Evolutionary conservation across 2,329 filamentous ascomycete species (phyloP).

Genomic region (Exserohilum rostratum): DNA sequence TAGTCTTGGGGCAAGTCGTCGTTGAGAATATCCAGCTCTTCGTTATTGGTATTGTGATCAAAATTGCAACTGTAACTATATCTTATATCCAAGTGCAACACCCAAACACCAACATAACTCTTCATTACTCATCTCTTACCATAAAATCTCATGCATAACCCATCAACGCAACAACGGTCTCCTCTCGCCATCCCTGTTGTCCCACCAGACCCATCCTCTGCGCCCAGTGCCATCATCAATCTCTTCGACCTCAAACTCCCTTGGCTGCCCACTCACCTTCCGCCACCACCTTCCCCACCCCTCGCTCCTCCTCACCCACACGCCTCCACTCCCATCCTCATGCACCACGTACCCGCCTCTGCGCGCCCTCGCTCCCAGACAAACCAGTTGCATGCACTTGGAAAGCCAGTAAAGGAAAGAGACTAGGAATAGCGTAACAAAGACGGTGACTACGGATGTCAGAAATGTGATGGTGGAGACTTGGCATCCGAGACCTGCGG

Average conservation of each 20-base stretch:
- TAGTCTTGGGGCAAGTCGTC: no score
- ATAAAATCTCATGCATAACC: neutral
- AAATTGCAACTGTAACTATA: no score
- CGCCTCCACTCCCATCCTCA: conserved; percentile 34
- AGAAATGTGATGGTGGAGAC: conserved; percentile 56
- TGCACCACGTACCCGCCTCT: conserved; percentile 38
- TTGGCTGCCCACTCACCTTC: conserved; percentile 25
- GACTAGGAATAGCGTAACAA: conserved; percentile 50
- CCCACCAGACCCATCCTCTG: conserved; percentile 32
- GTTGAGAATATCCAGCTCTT: no score
- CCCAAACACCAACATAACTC: no score
- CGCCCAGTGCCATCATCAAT: conserved; percentile 36
- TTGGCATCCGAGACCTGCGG: conserved; percentile 52
- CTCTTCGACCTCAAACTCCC: conserved; percentile 33
- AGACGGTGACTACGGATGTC: conserved; percentile 51
- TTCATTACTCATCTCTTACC: no score
- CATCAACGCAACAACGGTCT: conserved; percentile 26
- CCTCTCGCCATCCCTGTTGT: conserved; percentile 22
- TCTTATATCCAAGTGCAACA: no score
- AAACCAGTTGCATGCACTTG: conserved; percentile 21
- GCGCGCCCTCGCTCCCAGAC: conserved; percentile 18
- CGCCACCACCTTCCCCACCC: conserved; percentile 41
- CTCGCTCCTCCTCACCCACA: conserved; percentile 41
- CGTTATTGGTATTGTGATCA: no score
- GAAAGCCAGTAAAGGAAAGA: conserved; percentile 42